Base-by-base conservation (phyloP, 495 filamentous ascomycete genomes). In the Annulohypoxylon nitens region DNA sequence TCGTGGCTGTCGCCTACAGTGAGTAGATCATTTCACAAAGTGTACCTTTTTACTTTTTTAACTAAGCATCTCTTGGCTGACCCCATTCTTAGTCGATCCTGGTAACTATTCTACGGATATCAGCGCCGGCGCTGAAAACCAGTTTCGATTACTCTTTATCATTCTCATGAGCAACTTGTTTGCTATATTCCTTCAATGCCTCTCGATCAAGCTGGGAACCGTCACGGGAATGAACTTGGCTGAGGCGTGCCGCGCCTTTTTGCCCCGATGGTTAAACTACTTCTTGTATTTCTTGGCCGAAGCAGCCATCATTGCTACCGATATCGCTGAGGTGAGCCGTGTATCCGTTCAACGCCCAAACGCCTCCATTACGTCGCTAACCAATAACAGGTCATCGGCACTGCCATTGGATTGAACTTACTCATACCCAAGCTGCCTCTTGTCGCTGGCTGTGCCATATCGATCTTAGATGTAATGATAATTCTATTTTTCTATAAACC, bases 21-120 rank as follows among this genome's bases (percentile, higher is more conserved):
- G 71, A 62, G 81, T 80, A 1, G 14, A 18, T 11, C n/a, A 41
- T 57, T 65, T 4, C 12, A 55, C n/a, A n/a, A n/a, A n/a, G n/a
- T n/a, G n/a, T n/a, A n/a, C n/a, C n/a, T n/a, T n/a, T n/a, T n/a
- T n/a, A n/a, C n/a, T n/a, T n/a, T 51, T 10, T 33, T 11, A 8
- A 18, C 6, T 0, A 57, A 11, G 33, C 20, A 30, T 74, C 61
- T 74, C 50, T 39, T 63, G 18, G 63, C 59, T 26, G 26, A 39
- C 18, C 60, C 64, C 39, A 75, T 78, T 16, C 67, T 71, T 91
- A 82, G 93, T 95, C 73, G 92, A 95, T 69, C 92, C 92, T 7
- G 92, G 92, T 59, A 97, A 97, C 79, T 95, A 95, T 79, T 87
- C 93, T 3, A 95, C 93, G 33, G 93, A 94, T 80, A 91, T 94